Conservation (phyloP, 164 flowering plant genomes). For the Dillenia turbinata region DNA sequence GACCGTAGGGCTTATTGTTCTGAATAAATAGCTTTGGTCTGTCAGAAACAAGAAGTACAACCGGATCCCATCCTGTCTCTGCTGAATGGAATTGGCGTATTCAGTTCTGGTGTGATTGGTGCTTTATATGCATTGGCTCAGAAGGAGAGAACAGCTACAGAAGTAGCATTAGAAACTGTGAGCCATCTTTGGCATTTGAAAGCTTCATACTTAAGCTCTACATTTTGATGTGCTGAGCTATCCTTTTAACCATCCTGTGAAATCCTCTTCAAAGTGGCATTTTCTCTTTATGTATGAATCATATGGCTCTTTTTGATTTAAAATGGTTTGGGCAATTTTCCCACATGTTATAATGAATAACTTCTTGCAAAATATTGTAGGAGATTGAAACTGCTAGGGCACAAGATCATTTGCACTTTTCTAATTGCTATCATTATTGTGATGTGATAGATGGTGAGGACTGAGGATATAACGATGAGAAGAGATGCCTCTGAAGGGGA, state of each 20-base stretch:
- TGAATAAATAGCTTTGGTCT: slow-evolving; percentile 9
- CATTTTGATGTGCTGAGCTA: not conserved
- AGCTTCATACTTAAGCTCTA: slow-evolving; percentile 1
- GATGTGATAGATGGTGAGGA: too few relatives aligned
- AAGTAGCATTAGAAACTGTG: slow-evolving; percentile 70
- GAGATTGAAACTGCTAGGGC: too few relatives aligned
- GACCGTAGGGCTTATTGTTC: too few relatives aligned
- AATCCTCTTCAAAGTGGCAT: too few relatives aligned
- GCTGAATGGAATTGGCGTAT: slow-evolving; percentile 67
- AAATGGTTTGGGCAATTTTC: too few relatives aligned
- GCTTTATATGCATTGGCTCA: slow-evolving; percentile 62
- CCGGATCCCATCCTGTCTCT: slow-evolving; percentile 49
- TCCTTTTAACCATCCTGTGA: not conserved
- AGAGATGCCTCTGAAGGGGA: too few relatives aligned
- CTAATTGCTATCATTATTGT: too few relatives aligned
- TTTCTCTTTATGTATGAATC: not conserved
- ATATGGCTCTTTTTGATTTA: not conserved
- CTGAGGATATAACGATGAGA: too few relatives aligned
- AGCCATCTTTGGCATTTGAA: slow-evolving; percentile 10
- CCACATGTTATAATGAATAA: too few relatives aligned
- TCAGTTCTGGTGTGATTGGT: slow-evolving; percentile 66
- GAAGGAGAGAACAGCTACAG: slow-evolving; percentile 49
- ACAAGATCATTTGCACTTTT: too few relatives aligned
- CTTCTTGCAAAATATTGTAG: too few relatives aligned
- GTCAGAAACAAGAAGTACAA: slow-evolving; percentile 33